Evolutionary conservation across 2,329 filamentous ascomycete species (phyloP), one percentile per base, ranked within the genome.

Genomic region (Calonectria honghensis): DNA sequence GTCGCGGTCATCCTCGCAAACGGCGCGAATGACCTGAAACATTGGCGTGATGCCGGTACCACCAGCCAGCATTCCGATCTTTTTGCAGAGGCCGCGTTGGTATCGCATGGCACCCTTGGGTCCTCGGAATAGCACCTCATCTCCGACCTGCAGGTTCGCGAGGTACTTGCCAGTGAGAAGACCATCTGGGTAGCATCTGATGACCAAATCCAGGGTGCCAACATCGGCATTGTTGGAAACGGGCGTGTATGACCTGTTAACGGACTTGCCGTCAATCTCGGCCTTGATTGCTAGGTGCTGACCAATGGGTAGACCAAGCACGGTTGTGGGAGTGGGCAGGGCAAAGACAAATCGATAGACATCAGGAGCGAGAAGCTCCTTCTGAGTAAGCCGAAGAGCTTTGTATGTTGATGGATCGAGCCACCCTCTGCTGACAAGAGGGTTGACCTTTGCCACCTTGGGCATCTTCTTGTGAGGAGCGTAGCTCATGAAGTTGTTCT

Each of bases 1-100:
- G 75, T 93, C 92, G 9, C 82, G 84, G n/a, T 88, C 85, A 69
- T 93, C 89, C 79, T 93, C 91, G 78, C 90, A 92, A 71, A 93
- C 91, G 54, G 91, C 90, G 5, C 91, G 89, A 79, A 93, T 92
- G 9, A 93, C 82, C 79, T 93, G 91, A 69, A 80, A 85, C 82
- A 85, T 83, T 14, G 83, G 83, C 0, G 54, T 85, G 45, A 84
- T 84, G 14, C 83, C 83, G 0, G 83, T 84, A 9, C 83, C 83
- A 0, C 90, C 90, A 1, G 89, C 89, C 1, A 92, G 80, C 90
- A 92, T 91, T 71, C 89, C 89, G 51, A 92, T 86, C 52, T 84
- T 82, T 76, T 84, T 85, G 64, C 83, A 84, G 0, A 87, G 81
- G 0, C 84, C 85, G 27, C 84, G 85, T 20, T 80, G 80, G 79